Percentiles rank a stretch among this genome's conserved stretches.
Evolutionary conservation across 805 yeast genomes (phyloP).

Genomic region (Cyberlindnera bimundalis): DNA sequence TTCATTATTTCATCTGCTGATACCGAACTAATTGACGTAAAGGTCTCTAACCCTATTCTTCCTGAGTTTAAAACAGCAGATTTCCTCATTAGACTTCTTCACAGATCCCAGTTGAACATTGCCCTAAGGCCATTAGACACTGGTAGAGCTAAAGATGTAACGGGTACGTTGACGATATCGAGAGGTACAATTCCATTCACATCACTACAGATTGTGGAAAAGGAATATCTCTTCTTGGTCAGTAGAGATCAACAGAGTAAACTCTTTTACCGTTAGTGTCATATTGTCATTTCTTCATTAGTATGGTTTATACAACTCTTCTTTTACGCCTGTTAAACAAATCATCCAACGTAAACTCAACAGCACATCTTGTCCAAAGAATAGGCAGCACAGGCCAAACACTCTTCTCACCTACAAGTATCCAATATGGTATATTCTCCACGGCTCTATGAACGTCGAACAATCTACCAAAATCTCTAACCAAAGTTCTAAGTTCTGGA

Average conservation of each 20-base stretch:
- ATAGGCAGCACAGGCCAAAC: slow-evolving; percentile 90
- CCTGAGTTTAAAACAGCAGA: slow-evolving; percentile 43
- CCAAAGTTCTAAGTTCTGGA: slow-evolving; percentile 71
- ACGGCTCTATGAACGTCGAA: slow-evolving; percentile 66
- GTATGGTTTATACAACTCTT: background rate
- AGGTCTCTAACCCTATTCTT: slow-evolving; percentile 22
- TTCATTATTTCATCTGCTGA: slow-evolving; percentile 41
- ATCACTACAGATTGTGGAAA: slow-evolving; percentile 41
- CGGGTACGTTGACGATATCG: slow-evolving; percentile 64
- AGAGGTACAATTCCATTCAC: slow-evolving; percentile 40
- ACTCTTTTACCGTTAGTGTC: slow-evolving; percentile 36
- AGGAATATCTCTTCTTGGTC: slow-evolving; percentile 58
- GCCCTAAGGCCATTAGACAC: slow-evolving; percentile 66
- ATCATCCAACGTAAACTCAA: slow-evolving; percentile 85
- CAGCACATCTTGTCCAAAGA: slow-evolving; percentile 82
- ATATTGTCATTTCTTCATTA: no score
- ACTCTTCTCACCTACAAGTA: slow-evolving; percentile 83
- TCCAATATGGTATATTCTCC: slow-evolving; percentile 89
- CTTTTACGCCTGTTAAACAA: slow-evolving; percentile 37
- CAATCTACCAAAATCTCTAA: slow-evolving; percentile 28
- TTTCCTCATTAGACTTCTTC: slow-evolving; percentile 44
- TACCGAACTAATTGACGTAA: slow-evolving; percentile 34
- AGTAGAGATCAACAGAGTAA: slow-evolving; percentile 47
- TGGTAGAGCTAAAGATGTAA: slow-evolving; percentile 78
- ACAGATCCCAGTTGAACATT: slow-evolving; percentile 50